Evolutionary conservation across 306 rosid genomes (phyloP), one percentile per base, ranked within the genome.

Genomic region (Phaseolus lunatus): DNA sequence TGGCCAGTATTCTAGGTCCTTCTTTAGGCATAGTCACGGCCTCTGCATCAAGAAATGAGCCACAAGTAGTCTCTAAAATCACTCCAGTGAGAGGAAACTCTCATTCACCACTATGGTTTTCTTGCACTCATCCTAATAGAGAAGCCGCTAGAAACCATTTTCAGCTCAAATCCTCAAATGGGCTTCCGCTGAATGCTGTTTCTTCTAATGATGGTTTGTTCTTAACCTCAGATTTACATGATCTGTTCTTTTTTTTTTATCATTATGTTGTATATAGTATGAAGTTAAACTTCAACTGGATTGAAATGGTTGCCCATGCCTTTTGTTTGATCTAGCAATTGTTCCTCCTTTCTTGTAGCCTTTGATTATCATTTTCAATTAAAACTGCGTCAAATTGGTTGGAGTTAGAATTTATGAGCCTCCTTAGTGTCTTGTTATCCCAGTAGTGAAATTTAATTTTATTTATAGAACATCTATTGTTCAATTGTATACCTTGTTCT

Each of bases 151-250:
- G 85, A 59, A 78, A 78, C 35, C 87, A 75, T 70, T 89, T 90
- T 72, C 87, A 78, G 86, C 91, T 94, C 56, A 92, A 83, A 79
- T 90, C 94, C 61, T 90, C 96, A 80, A 92, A 94, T 89, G 96
- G 92, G 84, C 86, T 85, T 72, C 91, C 90, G 0, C 84, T 84
- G 47, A 74, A 92, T 83, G 93, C 90, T 59, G 74, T 90, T 84
- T 85, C 92, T 75, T 82, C 83, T 62, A 84, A 84, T 56, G 97
- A 88, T 53, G 98, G 97, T 92, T 67, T 41, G 92, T 84, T 61
- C 62, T 81, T 76, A 15, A 59, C 68, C 19, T 27, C 56, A 48
- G 26, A 18, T 64, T 59, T 70, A 19, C 23, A 9, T 75, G 74
- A 48, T 75, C 15, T 2, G 0, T 52, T 1, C 9, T n/a, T 73